Conservation (phyloP, 371 early-diverging fungal genomes). For the Choanephora cucurbitarum region DNA sequence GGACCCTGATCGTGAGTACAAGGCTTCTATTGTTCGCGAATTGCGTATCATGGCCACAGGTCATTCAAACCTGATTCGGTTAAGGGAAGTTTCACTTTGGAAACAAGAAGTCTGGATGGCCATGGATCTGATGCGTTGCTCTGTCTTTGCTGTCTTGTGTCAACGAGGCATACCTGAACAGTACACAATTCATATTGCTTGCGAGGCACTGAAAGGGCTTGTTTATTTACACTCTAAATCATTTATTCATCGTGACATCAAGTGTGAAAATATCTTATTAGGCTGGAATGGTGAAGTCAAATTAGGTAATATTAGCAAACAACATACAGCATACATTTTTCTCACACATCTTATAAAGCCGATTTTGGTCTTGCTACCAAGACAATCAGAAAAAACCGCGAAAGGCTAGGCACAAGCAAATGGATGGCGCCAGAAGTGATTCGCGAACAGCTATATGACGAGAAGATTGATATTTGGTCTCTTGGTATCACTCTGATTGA, state of each 20-base stretch:
- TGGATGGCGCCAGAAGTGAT: constrained; percentile 96
- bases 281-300: constrained; percentile 94
- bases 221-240: constrained; percentile 90
- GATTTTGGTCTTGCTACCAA: constrained; percentile 46
- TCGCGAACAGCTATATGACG: constrained; percentile 80
- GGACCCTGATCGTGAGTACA: constrained; percentile 53
- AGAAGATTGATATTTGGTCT: constrained; percentile 96
- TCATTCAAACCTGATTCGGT: constrained; percentile 44
- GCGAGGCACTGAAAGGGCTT: constrained; percentile 71
- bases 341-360: constrained; percentile 12
- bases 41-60: constrained; percentile 53
- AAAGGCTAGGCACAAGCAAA: constrained; percentile 96
- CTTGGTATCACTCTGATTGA: constrained; percentile 80
- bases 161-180: constrained; percentile 57
- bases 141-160: constrained; percentile 53
- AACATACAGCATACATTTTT: not conserved
- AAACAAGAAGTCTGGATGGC: constrained; percentile 55
- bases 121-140: constrained; percentile 52
- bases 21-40: constrained; percentile 49
- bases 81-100: constrained; percentile 52
- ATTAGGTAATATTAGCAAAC: constrained; percentile 62
- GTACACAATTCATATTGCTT: constrained; percentile 43
- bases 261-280: constrained; percentile 97
- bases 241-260: constrained; percentile 97
- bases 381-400: constrained; percentile 51